Conservation (phyloP, 345 rosid species). For the Dipteronia sinensis region DNA sequence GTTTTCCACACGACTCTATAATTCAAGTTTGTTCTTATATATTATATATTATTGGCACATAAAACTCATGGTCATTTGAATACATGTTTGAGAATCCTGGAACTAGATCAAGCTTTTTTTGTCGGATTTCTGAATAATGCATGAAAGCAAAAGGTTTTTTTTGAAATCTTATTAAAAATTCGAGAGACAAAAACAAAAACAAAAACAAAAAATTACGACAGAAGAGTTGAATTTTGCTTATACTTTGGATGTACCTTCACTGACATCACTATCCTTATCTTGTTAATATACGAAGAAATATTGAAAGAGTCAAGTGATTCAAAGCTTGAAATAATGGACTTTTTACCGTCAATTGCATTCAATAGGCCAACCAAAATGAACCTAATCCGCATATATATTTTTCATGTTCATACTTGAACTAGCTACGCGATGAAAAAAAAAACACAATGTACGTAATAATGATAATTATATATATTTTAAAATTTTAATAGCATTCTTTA, state of each 20-base stretch:
- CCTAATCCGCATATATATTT: neutral
- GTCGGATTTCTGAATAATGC: too few species aligned
- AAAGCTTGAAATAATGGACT: neutral
- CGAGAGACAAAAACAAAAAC: neutral
- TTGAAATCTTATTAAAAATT: too few species aligned
- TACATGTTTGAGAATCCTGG: neutral
- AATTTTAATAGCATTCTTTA: too few species aligned
- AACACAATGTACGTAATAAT: too few species aligned
- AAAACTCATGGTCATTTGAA: constrained; percentile 6
- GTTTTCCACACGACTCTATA: neutral
- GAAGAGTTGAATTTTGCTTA: neutral
- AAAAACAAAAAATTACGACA: too few species aligned
- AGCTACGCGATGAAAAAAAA: too few species aligned
- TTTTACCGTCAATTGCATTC: neutral
- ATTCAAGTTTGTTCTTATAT: neutral
- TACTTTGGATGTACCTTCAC: neutral
- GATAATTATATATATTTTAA: too few species aligned
- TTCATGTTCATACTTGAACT: neutral
- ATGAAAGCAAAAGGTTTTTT: neutral
- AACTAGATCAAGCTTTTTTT: too few species aligned
- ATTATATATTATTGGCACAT: neutral
- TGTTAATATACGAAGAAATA: neutral
- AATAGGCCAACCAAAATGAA: neutral
- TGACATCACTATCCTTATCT: neutral
- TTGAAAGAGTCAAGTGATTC: neutral